Base-by-base conservation (phyloP, 1,284 basidiomycete species). In the Apiotrichum laibachii region DNA sequence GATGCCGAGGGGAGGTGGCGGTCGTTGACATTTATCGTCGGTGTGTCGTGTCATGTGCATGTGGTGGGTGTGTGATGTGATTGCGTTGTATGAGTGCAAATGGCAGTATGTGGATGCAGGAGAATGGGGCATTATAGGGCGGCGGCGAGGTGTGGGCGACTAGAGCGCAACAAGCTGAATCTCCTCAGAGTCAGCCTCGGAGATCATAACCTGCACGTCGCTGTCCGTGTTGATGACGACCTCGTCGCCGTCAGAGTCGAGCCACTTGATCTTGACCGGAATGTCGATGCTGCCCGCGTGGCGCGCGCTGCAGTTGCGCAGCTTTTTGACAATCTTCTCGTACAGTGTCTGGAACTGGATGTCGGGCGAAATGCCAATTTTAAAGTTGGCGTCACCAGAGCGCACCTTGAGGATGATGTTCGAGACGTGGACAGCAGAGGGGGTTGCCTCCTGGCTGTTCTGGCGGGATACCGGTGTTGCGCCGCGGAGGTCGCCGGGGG, bases 241-340 rank as follows among this genome's bases (percentile, higher is more conserved):
- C 64, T 76, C 72, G 62, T 76, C 74, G 34, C 69, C 65, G 51
- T 76, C 74, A 43, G 65, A 56, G 58, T 76, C 74, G 47, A 76
- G 62, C 72, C 72, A 76, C 56, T 71, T 71, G 68, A 76, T 70
- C 54, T 67, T 64, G 21, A 76, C 46, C n/a, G 51, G 39, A 65
- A 94, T 86, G 53, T 89, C 85, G 67, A 94, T 78, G 0, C 88
- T 87, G 26, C 85, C 84, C 72, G 88, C 85, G 42, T 88, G 81
- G 56, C 86, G 82, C 5, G 86, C 86, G 22, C 90, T 89, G 72
- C 91, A 93, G 19, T 93, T 80, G 22, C 90, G 84, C 66, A 97
- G 90, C 83, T 98, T 98, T 80, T 88, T 88, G 34, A 89, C 86
- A 4, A 98, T 91, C 75, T 89, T 89, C 71, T 93, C 89, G 60